A percentile compares a stretch with the other conserved stretches of the same genome.
Evolutionary conservation across 345 rosid species (phyloP).

Genomic region (Jatropha curcas): DNA sequence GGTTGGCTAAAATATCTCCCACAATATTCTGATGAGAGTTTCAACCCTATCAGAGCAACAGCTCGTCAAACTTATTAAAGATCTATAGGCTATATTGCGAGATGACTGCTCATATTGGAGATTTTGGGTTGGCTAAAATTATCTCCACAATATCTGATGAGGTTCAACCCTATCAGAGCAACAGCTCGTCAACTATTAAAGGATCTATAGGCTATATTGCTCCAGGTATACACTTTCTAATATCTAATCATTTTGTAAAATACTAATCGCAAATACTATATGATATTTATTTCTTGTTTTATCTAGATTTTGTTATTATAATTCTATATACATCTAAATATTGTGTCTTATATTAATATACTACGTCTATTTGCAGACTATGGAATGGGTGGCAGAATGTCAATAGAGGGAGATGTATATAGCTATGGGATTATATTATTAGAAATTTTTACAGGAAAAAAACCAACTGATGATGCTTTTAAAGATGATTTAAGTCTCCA

Average conservation of each 20-base stretch:
- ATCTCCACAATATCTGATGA: not conserved
- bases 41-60: not conserved
- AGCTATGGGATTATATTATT: constrained; percentile 30
- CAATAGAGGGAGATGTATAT: constrained; percentile 24
- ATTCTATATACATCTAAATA: too few species aligned
- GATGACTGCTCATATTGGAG: constrained; percentile 26
- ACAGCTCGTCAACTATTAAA: not conserved
- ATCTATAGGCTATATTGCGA: constrained; percentile 23
- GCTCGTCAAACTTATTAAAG: constrained; percentile 13
- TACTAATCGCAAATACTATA: too few species aligned
- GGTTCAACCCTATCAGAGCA: not conserved
- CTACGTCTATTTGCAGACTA: constrained; percentile 15
- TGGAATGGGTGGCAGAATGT: constrained; percentile 17
- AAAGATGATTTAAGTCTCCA: not conserved
- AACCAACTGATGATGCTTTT: not conserved
- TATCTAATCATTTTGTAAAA: too few species aligned
- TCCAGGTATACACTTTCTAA: constrained; percentile 18
- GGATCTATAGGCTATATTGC: constrained; percentile 28
- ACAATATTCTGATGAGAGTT: not conserved
- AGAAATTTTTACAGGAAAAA: constrained; percentile 24
- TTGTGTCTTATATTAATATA: too few species aligned
- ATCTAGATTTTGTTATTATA: too few species aligned
- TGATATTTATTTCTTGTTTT: too few species aligned
- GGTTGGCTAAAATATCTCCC: constrained; percentile 5
- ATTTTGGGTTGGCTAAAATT: constrained; percentile 23